Conservation (phyloP, 2,329 filamentous ascomycete genomes). For the Fusarium torulosum region DNA sequence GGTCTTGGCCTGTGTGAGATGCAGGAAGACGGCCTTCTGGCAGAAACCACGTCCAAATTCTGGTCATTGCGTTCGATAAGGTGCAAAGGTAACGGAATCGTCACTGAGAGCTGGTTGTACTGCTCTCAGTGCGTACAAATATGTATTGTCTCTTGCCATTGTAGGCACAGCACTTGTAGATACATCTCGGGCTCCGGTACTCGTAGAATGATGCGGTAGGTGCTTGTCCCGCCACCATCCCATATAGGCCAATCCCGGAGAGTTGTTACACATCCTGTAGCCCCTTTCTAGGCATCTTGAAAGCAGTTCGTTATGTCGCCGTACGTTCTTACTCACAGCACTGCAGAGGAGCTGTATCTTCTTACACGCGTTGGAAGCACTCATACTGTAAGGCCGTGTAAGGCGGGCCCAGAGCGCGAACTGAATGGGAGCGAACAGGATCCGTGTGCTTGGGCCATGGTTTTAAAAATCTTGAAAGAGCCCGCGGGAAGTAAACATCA, state of each 20-base stretch:
- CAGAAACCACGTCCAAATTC: background rate
- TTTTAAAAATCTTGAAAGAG: background rate
- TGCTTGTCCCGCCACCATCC: conserved; percentile 10
- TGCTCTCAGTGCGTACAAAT: background rate
- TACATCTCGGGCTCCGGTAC: conserved; percentile 6
- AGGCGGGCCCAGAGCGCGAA: background rate
- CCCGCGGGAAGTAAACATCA: background rate
- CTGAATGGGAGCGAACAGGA: background rate
- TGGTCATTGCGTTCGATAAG: background rate
- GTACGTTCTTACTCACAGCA: background rate
- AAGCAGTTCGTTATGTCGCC: background rate
- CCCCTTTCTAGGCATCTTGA: background rate
- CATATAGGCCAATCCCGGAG: background rate
- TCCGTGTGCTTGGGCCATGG: background rate
- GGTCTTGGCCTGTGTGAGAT: background rate
- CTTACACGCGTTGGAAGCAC: no score
- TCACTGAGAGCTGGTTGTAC: background rate
- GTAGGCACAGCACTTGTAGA: conserved; percentile 5
- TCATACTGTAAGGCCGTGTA: background rate
- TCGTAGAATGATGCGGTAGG: conserved; percentile 9
- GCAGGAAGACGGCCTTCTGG: background rate
- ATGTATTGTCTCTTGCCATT: background rate
- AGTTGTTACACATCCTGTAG: background rate
- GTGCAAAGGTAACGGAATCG: background rate
- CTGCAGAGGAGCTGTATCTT: background rate